Percentiles rank a stretch among this genome's conserved stretches.
Evolutionary conservation across 75 land plant species (phyloP).

Genomic region (Selaginella moellendorffii): DNA sequence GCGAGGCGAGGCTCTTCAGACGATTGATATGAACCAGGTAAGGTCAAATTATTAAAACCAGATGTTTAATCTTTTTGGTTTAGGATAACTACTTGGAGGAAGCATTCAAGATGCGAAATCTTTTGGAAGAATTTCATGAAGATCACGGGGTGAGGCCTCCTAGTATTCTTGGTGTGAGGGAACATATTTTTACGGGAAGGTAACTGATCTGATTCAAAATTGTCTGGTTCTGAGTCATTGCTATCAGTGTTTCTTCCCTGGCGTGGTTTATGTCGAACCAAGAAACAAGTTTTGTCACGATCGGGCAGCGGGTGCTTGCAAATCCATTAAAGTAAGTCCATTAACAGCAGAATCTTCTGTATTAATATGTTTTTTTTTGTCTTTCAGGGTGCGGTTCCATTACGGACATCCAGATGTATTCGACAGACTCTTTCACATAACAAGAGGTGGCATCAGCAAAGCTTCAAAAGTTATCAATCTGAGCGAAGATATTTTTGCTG

Average conservation of each 20-base stretch:
- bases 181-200: conserved; percentile 99
- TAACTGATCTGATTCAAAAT: conserved; percentile 9
- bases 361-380: conserved; percentile 9
- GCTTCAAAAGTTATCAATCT: conserved; percentile 19
- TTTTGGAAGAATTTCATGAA: conserved; percentile 69
- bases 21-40: conserved; percentile 19
- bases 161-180: conserved; percentile 79
- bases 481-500: conserved; percentile 28
- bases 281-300: conserved; percentile 91
- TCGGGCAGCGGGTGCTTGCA: conserved; percentile 80
- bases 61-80: too few relatives aligned
- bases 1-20: conserved; percentile 14
- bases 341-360: conserved; percentile 38
- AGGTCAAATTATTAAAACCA: too few relatives aligned
- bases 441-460: conserved; percentile 25
- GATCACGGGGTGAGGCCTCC: conserved; percentile 51
- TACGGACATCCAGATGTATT: conserved; percentile 25
- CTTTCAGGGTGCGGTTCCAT: conserved; percentile 29
- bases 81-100: conserved; percentile 98
- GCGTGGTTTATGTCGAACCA: conserved; percentile 98
- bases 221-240: neutral
- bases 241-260: conserved; percentile 81
- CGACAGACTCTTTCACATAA: conserved; percentile 19
- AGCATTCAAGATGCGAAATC: conserved; percentile 93
- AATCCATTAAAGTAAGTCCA: conserved; percentile 61